phyloP scores from a whole-genome alignment of 331 rosid species.

The Saraca asoca region DNA sequence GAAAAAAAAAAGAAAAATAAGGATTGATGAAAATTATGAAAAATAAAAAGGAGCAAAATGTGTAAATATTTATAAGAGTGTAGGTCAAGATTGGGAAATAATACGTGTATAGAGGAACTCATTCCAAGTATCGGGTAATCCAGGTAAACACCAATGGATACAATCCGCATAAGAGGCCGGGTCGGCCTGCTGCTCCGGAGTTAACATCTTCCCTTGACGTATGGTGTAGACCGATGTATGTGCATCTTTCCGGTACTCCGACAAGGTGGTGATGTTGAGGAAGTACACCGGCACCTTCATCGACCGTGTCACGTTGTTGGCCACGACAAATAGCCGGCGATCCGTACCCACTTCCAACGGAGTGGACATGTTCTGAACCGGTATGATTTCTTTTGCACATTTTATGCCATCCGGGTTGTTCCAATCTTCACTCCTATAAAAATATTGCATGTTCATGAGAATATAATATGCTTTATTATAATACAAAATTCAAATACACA shows the following conservation, averaged over 20 bases:
- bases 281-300: slow-evolving; percentile 69
- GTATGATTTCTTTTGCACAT: slow-evolving; percentile 81
- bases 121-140: slow-evolving; percentile 94
- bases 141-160: slow-evolving; percentile 99
- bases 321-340: slow-evolving; percentile 55
- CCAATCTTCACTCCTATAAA: slow-evolving; percentile 82
- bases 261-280: slow-evolving; percentile 70
- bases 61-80: neutral
- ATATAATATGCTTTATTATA: slow-evolving; percentile 2
- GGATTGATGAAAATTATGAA: slow-evolving; percentile 30
- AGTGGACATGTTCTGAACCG: slow-evolving; percentile 49
- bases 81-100: slow-evolving; percentile 61
- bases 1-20: slow-evolving; percentile 6
- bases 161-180: slow-evolving; percentile 79
- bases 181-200: slow-evolving; percentile 69
- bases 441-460: no score
- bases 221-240: slow-evolving; percentile 91
- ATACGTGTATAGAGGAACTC: slow-evolving; percentile 71
- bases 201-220: slow-evolving; percentile 79
- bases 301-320: slow-evolving; percentile 49
- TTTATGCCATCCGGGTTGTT: slow-evolving; percentile 80
- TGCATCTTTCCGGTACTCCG: slow-evolving; percentile 84
- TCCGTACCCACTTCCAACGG: slow-evolving; percentile 79
- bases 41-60: neutral
- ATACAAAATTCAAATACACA: neutral